These are phyloP conservation scores for Prunus padus DNA, from an alignment of 306 rosid genomes.

Conservation along the genomic window DNA sequence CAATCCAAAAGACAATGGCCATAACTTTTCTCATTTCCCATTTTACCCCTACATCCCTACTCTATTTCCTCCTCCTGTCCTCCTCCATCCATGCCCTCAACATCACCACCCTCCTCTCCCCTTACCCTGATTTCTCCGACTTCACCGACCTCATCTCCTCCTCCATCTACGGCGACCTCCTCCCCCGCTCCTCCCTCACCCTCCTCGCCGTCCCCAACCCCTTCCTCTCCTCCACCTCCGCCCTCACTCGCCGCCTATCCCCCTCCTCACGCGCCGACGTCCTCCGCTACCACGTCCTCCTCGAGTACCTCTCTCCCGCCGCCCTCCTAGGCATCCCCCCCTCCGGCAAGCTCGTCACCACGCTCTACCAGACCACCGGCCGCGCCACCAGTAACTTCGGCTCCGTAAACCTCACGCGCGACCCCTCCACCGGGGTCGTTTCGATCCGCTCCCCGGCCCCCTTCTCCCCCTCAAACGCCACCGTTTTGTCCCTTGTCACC, in stretches of 20 bases:
- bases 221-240: constrained; percentile 46
- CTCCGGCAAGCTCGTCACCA: constrained; percentile 79
- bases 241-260: constrained; percentile 59
- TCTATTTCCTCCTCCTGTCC: constrained; percentile 33
- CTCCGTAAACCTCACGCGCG: constrained; percentile 74
- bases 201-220: constrained; percentile 89
- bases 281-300: constrained; percentile 96
- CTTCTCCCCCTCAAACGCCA: constrained; percentile 65
- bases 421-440: constrained; percentile 44
- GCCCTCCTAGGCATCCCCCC: constrained; percentile 69
- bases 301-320: constrained; percentile 65
- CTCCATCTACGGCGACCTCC: constrained; percentile 53
- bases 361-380: constrained; percentile 93
- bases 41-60: constrained; percentile 38
- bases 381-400: constrained; percentile 84
- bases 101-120: constrained; percentile 75
- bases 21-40: constrained; percentile 39
- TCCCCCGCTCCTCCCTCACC: constrained; percentile 67
- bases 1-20: constrained; percentile 34
- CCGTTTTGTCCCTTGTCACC: constrained; percentile 52
- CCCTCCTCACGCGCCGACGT: constrained; percentile 63
- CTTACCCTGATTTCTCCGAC: constrained; percentile 70
- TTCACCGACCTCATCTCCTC: constrained; percentile 66
- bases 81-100: constrained; percentile 44
- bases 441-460: constrained; percentile 66